Conservation (phyloP, 2,329 filamentous ascomycete genomes). For the Pleomassaria siparia region DNA sequence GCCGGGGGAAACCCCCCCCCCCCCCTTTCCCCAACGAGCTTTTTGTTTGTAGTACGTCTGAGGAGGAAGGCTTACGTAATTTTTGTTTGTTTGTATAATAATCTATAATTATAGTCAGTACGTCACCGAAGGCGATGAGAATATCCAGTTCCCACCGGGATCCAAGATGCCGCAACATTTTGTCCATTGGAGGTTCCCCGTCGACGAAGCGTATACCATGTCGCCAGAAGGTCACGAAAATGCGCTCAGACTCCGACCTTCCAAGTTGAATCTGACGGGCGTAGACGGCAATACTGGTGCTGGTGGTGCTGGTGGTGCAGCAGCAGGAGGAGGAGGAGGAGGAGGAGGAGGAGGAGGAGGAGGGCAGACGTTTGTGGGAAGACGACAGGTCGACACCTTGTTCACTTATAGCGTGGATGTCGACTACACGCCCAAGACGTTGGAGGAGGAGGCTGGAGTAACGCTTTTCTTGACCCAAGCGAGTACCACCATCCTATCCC, state of each 20-base stretch:
- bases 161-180: constrained; percentile 54
- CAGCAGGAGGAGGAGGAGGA: too few species aligned
- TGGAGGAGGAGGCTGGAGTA: constrained; percentile 56
- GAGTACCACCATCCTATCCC: constrained; percentile 1
- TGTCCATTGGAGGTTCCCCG: constrained; percentile 57
- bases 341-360: too few species aligned
- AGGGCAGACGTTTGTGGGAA: constrained; percentile 54
- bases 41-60: too few species aligned
- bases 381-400: constrained; percentile 56
- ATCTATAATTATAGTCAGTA: too few species aligned
- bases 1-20: too few species aligned
- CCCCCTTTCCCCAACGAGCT: too few species aligned
- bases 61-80: too few species aligned
- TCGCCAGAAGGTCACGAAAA: constrained; percentile 49
- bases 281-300: constrained; percentile 51
- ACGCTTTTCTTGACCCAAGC: constrained; percentile 53
- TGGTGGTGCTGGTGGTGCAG: too few species aligned
- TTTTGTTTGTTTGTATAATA: too few species aligned
- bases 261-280: constrained; percentile 56
- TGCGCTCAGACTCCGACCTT: constrained; percentile 52
- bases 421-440: constrained; percentile 42
- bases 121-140: constrained; percentile 45
- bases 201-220: constrained; percentile 48
- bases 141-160: constrained; percentile 49
- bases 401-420: constrained; percentile 56